Evolutionary conservation across 1,284 basidiomycete species (phyloP).

Genomic region (Xerocomus minutiporus): DNA sequence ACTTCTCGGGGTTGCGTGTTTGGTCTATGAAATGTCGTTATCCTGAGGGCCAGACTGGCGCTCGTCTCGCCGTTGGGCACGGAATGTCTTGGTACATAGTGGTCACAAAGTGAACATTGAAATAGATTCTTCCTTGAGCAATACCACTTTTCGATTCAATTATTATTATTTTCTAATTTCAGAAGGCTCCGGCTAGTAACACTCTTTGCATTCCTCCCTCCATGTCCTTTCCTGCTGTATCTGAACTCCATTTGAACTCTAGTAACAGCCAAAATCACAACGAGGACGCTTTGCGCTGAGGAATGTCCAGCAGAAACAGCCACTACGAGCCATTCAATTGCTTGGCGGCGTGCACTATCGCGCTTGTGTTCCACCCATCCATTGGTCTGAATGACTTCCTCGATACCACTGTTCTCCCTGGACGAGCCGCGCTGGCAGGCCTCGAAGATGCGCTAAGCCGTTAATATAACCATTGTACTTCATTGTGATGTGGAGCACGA

Average conservation of each 20-base stretch:
- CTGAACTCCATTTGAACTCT: constrained; percentile 9
- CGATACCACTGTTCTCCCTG: constrained; percentile 2
- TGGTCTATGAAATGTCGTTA: not conserved
- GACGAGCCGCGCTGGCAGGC: constrained; percentile 2
- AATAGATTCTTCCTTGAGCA: constrained; percentile 8
- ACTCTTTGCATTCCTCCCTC: constrained; percentile 29
- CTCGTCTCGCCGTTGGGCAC: not conserved
- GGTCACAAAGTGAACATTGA: not conserved
- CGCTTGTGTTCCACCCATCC: constrained; percentile 2
- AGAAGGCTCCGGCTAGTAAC: constrained; percentile 30
- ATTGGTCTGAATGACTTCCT: constrained; percentile 2
- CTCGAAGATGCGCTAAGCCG: constrained; percentile 9
- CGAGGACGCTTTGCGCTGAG: constrained; percentile 2
- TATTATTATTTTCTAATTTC: constrained; percentile 32
- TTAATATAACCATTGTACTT: constrained; percentile 27
- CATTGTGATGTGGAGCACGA: constrained; percentile 12
- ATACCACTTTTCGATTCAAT: constrained; percentile 24
- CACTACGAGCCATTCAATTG: not conserved
- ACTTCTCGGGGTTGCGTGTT: not conserved
- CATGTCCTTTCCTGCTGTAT: constrained; percentile 20
- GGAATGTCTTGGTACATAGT: not conserved
- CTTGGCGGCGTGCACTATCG: constrained; percentile 8
- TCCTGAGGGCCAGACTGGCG: not conserved
- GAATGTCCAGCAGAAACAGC: constrained; percentile 3
- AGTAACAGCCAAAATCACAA: constrained; percentile 1